Base-by-base conservation (phyloP, 2,329 filamentous ascomycete genomes). In the Colletotrichum tanaceti region DNA sequence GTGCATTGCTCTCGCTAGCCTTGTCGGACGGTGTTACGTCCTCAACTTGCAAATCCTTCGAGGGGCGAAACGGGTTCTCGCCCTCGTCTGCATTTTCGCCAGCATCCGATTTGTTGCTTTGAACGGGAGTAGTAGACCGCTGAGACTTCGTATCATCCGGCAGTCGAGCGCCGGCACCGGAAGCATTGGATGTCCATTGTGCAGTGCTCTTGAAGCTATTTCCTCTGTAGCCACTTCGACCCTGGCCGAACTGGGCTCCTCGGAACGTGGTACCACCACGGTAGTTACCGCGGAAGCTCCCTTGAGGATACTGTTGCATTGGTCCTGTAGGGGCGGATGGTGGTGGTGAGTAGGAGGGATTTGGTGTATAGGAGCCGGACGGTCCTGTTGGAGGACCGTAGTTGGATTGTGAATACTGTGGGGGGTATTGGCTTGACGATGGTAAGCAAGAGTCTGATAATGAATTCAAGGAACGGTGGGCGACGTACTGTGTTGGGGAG, bases 41-140 rank as follows among this genome's bases (percentile, higher is more conserved):
- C 75, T 93, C 90, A 16, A 86, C 85, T 68, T 88, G 87, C 11
- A 89, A 75, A 70, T 91, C 90, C 73, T 91, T 90, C 0, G 89
- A 87, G 35, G 87, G 87, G 67, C 88, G 82, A 74, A 90, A 89
- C 9, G 87, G 82, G 73, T 89, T 87, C 62, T 90, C 87, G 61
- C 85, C 83, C 38, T 88, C 88, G 53, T 71, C 73, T 62, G 61
- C 73, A 28, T 86, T 84, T 9, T 81, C 80, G 28, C 78, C 78
- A 4, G 76, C 75, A n/a, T 70, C 67, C 5, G 67, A 41, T 72
- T 73, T 78, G 35, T 74, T 72, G 22, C 63, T 60, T 13, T 70
- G 70, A 11, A 66, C 64, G 10, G 68, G 59, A 4, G 71, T 57
- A 35, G 69, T 71, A 58, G 73, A 57, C 57, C 73, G 71, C 50